Conservation (phyloP, 768 basidiomycete species). For the Melanogaster broomeanus region DNA sequence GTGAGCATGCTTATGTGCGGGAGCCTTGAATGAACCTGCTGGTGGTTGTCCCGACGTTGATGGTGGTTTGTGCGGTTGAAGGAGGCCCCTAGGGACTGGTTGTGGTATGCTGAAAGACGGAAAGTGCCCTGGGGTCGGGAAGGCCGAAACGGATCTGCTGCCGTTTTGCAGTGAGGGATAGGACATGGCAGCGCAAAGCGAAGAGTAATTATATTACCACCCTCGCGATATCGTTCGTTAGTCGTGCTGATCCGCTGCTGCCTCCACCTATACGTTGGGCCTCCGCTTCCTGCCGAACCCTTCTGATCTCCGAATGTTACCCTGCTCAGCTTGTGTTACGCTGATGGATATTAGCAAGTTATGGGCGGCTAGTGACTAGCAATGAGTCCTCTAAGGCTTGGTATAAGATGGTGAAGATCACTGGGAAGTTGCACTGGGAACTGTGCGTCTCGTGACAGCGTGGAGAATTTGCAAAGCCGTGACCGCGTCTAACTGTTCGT, state of each 20-base stretch:
- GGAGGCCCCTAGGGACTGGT: not conserved
- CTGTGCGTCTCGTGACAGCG: too few species aligned
- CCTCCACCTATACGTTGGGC: not conserved
- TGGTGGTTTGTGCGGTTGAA: conserved; percentile 13
- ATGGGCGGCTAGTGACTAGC: too few species aligned
- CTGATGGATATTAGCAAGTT: too few species aligned
- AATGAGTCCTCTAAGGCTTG: too few species aligned
- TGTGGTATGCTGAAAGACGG: conserved; percentile 17
- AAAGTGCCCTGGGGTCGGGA: conserved; percentile 20
- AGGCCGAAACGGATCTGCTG: conserved; percentile 11
- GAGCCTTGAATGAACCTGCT: conserved; percentile 53
- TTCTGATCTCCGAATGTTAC: too few species aligned
- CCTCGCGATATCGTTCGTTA: conserved; percentile 14
- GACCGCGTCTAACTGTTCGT: too few species aligned
- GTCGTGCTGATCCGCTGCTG: conserved; percentile 12
- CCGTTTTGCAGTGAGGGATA: conserved; percentile 28
- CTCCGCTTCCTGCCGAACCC: not conserved
- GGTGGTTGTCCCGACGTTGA: conserved; percentile 12
- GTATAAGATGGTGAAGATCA: too few species aligned
- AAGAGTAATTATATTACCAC: conserved; percentile 7
- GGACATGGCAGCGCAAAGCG: conserved; percentile 24
- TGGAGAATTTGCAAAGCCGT: too few species aligned
- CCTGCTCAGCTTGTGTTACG: not conserved
- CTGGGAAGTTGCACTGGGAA: too few species aligned
- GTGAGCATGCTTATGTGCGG: conserved; percentile 87